Evolutionary conservation across 345 rosid genomes (phyloP).

Genomic region (Chamaenerion angustifolium): DNA sequence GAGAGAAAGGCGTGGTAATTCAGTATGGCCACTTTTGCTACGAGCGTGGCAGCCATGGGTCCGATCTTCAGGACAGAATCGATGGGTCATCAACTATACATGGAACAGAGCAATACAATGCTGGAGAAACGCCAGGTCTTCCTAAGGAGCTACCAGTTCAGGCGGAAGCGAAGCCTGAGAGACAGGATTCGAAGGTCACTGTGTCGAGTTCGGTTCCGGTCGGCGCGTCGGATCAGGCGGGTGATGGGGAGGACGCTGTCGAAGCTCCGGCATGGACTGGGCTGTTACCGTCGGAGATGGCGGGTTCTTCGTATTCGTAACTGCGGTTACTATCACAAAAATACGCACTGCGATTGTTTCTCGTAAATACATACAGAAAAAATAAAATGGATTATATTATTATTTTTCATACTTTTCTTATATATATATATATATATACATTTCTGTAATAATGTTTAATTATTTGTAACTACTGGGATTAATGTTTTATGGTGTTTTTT

Average conservation of each 20-base stretch:
- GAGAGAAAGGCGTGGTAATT: too few relatives aligned
- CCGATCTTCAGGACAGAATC: constrained; percentile 1
- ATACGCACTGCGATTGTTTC: too few relatives aligned
- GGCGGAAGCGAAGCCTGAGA: constrained; percentile 36
- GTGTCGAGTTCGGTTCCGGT: constrained; percentile 33
- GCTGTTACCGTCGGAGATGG: constrained; percentile 1
- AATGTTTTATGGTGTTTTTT: too few relatives aligned
- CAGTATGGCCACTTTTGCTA: too few relatives aligned
- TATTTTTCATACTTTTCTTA: too few relatives aligned
- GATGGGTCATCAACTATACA: not conserved
- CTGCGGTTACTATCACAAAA: too few relatives aligned
- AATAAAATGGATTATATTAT: too few relatives aligned
- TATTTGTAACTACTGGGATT: too few relatives aligned
- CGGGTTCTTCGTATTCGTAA: too few relatives aligned
- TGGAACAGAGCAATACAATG: constrained; percentile 1
- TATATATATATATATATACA: too few relatives aligned
- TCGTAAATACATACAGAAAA: too few relatives aligned
- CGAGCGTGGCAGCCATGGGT: not conserved
- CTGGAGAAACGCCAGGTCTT: constrained; percentile 50
- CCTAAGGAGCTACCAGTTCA: constrained; percentile 64
- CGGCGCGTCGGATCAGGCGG: constrained; percentile 26
- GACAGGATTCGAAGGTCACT: constrained; percentile 37
- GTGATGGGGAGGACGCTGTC: constrained; percentile 30
- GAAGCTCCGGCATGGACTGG: constrained; percentile 28
- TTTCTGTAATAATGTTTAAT: too few relatives aligned